Percentiles rank a stretch among this genome's conserved stretches.
phyloP scores from a whole-genome alignment of 306 rosid species.

The Biancaea sappan region DNA sequence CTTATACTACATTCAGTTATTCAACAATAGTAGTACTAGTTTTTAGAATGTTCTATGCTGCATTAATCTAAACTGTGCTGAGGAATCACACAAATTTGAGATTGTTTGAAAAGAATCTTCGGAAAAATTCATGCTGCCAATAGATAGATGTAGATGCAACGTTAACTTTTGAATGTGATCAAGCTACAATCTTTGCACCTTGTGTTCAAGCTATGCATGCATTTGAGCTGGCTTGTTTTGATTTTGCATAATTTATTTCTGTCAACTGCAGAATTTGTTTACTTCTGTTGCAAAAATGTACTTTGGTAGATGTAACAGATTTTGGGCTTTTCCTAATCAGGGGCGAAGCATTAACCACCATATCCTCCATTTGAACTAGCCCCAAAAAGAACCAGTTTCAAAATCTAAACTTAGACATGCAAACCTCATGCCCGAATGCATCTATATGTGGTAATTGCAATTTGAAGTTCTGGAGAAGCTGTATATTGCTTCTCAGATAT shows the following conservation, averaged over 20 bases:
- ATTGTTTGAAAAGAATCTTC: background rate
- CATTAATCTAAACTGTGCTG: slow-evolving; percentile 21
- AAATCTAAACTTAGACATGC: background rate
- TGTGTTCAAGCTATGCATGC: background rate
- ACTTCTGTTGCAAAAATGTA: background rate
- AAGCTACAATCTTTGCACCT: background rate
- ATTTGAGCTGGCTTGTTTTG: slow-evolving; percentile 1
- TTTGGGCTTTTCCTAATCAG: background rate
- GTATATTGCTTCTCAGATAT: slow-evolving; percentile 17
- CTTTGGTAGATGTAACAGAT: background rate
- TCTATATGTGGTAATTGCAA: slow-evolving; percentile 22
- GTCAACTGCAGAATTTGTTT: background rate
- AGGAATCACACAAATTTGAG: background rate
- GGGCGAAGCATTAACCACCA: background rate
- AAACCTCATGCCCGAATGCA: background rate
- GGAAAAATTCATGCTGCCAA: slow-evolving; percentile 1
- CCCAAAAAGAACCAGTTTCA: background rate
- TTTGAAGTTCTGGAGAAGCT: slow-evolving; percentile 19
- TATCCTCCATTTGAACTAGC: slow-evolving; percentile 13
- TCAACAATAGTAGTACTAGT: background rate
- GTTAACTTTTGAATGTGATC: background rate
- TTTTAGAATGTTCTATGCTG: slow-evolving; percentile 14
- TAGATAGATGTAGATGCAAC: background rate
- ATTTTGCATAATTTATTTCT: background rate
- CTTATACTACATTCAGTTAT: background rate